A percentile compares a stretch with the other conserved stretches of the same genome.
Conservation (phyloP, 768 basidiomycete species). For the Pulveroboletus sp. region DNA sequence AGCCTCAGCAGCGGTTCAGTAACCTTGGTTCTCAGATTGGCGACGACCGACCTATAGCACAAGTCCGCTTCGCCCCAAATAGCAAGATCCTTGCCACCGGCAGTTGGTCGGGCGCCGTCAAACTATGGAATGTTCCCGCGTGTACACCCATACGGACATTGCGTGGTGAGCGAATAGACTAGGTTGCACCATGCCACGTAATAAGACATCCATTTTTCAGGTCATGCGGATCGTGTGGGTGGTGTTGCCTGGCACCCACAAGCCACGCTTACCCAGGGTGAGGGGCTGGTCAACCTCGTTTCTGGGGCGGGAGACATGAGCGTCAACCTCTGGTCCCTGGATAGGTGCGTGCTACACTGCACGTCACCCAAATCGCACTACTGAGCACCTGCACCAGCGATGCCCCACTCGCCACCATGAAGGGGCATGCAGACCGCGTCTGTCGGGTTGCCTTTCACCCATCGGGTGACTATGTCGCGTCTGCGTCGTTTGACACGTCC, state of each 20-base stretch:
- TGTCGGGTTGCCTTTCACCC: constrained; percentile 97
- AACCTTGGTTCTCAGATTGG: constrained; percentile 98
- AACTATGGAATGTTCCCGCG: constrained; percentile 92
- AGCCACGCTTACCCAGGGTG: constrained; percentile 71
- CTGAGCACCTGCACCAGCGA: constrained; percentile 50
- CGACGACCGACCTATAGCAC: constrained; percentile 91
- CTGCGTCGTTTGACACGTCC: constrained; percentile 94
- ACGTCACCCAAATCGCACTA: background rate
- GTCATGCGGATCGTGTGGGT: constrained; percentile 87
- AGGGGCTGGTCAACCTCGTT: constrained; percentile 74
- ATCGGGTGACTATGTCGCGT: constrained; percentile 89
- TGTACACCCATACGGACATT: constrained; percentile 78
- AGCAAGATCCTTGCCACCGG: constrained; percentile 86
- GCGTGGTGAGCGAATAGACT: constrained; percentile 50
- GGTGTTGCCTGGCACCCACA: constrained; percentile 98
- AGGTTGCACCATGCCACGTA: background rate
- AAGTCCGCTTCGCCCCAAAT: constrained; percentile 94
- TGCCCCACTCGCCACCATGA: constrained; percentile 77
- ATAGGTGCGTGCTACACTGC: constrained; percentile 49
- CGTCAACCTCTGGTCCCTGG: constrained; percentile 87
- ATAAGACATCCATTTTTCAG: constrained; percentile 36
- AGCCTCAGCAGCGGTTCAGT: constrained; percentile 64
- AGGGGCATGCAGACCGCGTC: constrained; percentile 88
- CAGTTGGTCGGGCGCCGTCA: constrained; percentile 94
- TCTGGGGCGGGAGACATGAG: constrained; percentile 88